A percentile compares a stretch with the other conserved stretches of the same genome.
Conservation (phyloP, 2,329 filamentous ascomycete genomes). For the Escovopsis sp. region DNA sequence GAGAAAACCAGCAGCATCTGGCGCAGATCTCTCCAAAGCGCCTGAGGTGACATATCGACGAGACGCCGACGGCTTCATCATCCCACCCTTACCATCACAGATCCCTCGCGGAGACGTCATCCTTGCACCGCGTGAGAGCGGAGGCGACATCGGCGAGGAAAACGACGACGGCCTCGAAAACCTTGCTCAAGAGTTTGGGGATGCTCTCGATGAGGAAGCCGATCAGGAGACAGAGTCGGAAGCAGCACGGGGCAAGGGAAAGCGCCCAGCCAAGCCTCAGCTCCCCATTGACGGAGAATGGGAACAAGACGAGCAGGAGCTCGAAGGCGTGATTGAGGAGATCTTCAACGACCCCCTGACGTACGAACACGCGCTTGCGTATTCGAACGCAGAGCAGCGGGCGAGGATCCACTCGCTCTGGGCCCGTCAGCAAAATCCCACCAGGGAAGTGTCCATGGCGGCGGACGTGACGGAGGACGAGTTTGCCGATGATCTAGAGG, state of each 20-base stretch:
- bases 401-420: conserved; percentile 38
- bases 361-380: conserved; percentile 38
- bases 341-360: conserved; percentile 50
- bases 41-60: conserved; percentile 28
- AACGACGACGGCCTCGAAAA: conserved; percentile 22
- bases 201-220: conserved; percentile 19
- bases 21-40: conserved; percentile 20
- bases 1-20: conserved; percentile 13
- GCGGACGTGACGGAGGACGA: conserved; percentile 62
- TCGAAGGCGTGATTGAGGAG: conserved; percentile 57
- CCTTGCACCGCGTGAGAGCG: conserved; percentile 7
- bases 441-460: conserved; percentile 38
- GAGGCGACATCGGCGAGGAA: conserved; percentile 3
- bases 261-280: conserved; percentile 22
- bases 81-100: conserved; percentile 36
- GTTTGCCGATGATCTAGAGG: conserved; percentile 81
- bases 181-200: conserved; percentile 31
- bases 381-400: conserved; percentile 42
- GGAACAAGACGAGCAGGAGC: conserved; percentile 45
- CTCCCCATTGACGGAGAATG: conserved; percentile 47
- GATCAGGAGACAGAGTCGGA: conserved; percentile 7
- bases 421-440: conserved; percentile 33
- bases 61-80: conserved; percentile 55
- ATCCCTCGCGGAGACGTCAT: conserved; percentile 19
- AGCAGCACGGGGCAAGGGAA: conserved; percentile 10